Evolutionary conservation across 768 basidiomycete species (phyloP).

Genomic region (Russula lepida): DNA sequence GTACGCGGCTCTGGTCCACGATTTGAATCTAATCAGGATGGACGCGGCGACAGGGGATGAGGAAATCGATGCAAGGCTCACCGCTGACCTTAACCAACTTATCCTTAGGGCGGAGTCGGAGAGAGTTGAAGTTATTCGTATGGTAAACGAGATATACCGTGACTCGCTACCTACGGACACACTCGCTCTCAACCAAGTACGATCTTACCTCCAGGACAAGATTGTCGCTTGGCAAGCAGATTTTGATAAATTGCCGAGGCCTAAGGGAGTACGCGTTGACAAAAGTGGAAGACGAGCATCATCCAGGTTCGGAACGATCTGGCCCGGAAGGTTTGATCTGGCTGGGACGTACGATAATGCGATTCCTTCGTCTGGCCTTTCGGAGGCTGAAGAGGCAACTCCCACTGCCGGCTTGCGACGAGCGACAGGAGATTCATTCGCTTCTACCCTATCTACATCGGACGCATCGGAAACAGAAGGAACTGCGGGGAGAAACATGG

Average conservation of each 20-base stretch:
- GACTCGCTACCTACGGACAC: slow-evolving; percentile 79
- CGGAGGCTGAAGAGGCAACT: slow-evolving; percentile 63
- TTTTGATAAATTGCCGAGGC: slow-evolving; percentile 77
- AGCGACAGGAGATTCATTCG: slow-evolving; percentile 45
- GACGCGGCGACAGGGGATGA: slow-evolving; percentile 77
- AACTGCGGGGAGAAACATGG: slow-evolving; percentile 23
- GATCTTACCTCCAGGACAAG: slow-evolving; percentile 82
- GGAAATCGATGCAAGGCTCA: slow-evolving; percentile 53
- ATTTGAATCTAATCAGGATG: slow-evolving; percentile 66
- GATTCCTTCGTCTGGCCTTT: slow-evolving; percentile 55
- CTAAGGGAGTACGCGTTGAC: slow-evolving; percentile 43
- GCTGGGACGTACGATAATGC: slow-evolving; percentile 44
- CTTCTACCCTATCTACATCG: slow-evolving; percentile 54
- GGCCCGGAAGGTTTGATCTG: slow-evolving; percentile 56
- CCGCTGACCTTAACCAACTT: slow-evolving; percentile 54
- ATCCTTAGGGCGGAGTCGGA: slow-evolving; percentile 70
- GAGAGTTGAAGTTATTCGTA: slow-evolving; percentile 56
- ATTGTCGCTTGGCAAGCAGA: slow-evolving; percentile 97
- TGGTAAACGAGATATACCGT: slow-evolving; percentile 74
- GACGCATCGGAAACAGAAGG: slow-evolving; percentile 62
- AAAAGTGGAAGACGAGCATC: slow-evolving; percentile 44
- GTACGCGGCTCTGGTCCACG: slow-evolving; percentile 70
- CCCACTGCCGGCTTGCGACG: slow-evolving; percentile 35
- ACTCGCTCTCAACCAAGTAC: slow-evolving; percentile 76
- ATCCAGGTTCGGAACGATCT: slow-evolving; percentile 64